Evolutionary conservation across 306 rosid species (phyloP).

Genomic region (Lablab purpureus): DNA sequence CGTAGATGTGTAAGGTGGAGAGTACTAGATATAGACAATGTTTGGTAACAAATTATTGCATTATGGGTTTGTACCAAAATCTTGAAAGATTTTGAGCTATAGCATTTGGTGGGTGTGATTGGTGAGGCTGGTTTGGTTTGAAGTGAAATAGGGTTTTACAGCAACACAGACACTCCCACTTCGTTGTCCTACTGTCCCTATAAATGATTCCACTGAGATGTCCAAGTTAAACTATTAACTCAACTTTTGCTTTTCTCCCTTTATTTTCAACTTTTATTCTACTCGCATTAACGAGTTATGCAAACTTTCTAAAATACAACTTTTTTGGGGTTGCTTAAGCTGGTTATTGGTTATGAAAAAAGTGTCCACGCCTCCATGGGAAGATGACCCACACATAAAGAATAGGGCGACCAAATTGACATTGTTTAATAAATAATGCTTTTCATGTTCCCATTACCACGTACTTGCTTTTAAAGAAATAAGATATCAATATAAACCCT

Average conservation of each 20-base stretch:
- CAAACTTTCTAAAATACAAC: conserved; percentile 41
- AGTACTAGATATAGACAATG: neutral
- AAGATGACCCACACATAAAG: conserved; percentile 22
- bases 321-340: conserved; percentile 20
- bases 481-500: neutral
- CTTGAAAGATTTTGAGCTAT: conserved; percentile 23
- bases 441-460: conserved; percentile 17
- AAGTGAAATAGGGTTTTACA: conserved; percentile 42
- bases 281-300: neutral
- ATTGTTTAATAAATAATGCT: conserved; percentile 34
- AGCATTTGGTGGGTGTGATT: conserved; percentile 14
- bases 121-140: conserved; percentile 12
- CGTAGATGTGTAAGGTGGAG: neutral
- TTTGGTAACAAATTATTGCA: conserved; percentile 20
- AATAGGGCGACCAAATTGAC: neutral
- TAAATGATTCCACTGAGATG: conserved; percentile 60
- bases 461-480: neutral
- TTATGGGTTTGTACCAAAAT: neutral
- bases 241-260: conserved; percentile 38
- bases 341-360: conserved; percentile 39
- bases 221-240: conserved; percentile 51
- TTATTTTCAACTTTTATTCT: conserved; percentile 17
- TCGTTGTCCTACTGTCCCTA: conserved; percentile 36
- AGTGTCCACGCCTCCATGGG: conserved; percentile 4
- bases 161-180: conserved; percentile 22